phyloP scores from a whole-genome alignment of 345 rosid genomes.

The Eucalyptus erythrocorys region DNA sequence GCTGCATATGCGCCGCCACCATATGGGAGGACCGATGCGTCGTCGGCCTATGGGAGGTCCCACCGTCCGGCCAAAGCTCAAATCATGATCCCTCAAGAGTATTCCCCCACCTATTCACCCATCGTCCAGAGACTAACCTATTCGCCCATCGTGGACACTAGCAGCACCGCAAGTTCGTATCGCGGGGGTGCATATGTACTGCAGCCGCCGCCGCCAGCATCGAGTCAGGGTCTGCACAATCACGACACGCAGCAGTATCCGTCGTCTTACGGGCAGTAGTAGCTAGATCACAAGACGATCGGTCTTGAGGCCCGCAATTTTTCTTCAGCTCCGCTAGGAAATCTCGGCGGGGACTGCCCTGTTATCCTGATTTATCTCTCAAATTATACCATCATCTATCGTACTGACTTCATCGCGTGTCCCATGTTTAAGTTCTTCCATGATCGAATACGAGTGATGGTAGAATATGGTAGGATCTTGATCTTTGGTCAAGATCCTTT shows the following conservation, averaged over 20 bases:
- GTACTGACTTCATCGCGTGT: neutral
- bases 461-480: neutral
- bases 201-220: slow-evolving; percentile 24
- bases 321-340: neutral
- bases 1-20: slow-evolving; percentile 15
- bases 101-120: neutral
- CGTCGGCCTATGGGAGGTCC: slow-evolving; percentile 4
- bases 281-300: neutral
- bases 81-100: neutral
- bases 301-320: neutral
- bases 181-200: slow-evolving; percentile 7
- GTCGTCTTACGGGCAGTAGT: neutral
- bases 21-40: neutral
- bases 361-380: neutral
- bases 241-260: neutral
- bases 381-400: neutral
- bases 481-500: neutral
- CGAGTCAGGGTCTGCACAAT: slow-evolving; percentile 19
- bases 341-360: neutral
- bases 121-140: neutral
- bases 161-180: slow-evolving; percentile 7
- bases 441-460: neutral
- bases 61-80: slow-evolving; percentile 21
- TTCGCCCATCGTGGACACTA: slow-evolving; percentile 8
- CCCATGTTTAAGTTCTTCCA: neutral